These are phyloP conservation scores for Penicillium concentricum DNA, from an alignment of 2,329 filamentous ascomycete species.

Conservation along the genomic window DNA sequence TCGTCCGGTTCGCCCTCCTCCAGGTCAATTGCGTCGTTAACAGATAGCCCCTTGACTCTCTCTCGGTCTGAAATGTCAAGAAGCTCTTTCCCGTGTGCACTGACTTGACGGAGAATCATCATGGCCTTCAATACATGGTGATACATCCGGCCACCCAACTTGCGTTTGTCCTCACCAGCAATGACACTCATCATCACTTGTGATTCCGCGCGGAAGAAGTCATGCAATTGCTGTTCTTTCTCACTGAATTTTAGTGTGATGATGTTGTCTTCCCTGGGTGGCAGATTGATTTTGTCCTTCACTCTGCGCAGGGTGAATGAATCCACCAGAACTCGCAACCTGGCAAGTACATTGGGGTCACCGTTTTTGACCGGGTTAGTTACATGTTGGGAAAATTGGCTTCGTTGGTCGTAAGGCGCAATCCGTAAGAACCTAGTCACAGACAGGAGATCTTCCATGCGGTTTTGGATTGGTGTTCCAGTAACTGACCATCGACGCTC, in stretches of 20 bases:
- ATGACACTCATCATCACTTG: constrained; percentile 77
- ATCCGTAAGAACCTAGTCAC: constrained; percentile 82
- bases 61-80: constrained; percentile 80
- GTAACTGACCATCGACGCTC: constrained; percentile 94
- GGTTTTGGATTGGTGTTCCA: constrained; percentile 92
- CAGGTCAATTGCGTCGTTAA: constrained; percentile 82
- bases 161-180: constrained; percentile 62
- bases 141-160: constrained; percentile 81
- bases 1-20: constrained; percentile 69
- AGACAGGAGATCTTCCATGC: constrained; percentile 83
- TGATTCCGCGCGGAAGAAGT: constrained; percentile 79
- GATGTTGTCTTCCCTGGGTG: constrained; percentile 69
- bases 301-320: constrained; percentile 89
- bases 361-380: constrained; percentile 82
- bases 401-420: constrained; percentile 77
- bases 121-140: constrained; percentile 92
- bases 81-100: constrained; percentile 90
- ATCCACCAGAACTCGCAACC: constrained; percentile 84
- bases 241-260: constrained; percentile 72
- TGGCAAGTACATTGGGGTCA: constrained; percentile 74
- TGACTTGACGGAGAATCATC: constrained; percentile 81
- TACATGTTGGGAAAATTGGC: constrained; percentile 75
- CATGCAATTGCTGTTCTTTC: constrained; percentile 75
- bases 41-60: constrained; percentile 75
- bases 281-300: constrained; percentile 87